These are phyloP conservation scores for Boletus bicolor DNA, from an alignment of 768 basidiomycete species.

Conservation along the genomic window DNA sequence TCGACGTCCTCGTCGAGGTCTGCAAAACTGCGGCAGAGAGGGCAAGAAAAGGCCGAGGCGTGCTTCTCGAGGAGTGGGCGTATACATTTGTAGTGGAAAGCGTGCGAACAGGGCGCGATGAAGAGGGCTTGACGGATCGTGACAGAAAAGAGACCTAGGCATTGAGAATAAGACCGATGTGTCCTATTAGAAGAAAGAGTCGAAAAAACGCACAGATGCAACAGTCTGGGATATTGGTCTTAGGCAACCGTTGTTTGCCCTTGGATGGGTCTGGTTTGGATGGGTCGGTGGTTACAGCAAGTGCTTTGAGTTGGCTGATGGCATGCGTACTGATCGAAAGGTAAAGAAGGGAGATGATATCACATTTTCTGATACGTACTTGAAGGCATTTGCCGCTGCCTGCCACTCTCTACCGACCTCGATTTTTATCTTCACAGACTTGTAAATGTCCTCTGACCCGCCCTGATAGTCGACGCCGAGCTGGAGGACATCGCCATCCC, in stretches of 20 bases:
- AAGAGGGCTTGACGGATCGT: conserved; percentile 95
- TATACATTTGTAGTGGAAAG: conserved; percentile 97
- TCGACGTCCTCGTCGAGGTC: conserved; percentile 97
- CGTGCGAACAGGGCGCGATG: conserved; percentile 96
- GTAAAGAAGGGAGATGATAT: neutral
- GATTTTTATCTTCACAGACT: conserved; percentile 93
- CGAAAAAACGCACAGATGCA: conserved; percentile 73
- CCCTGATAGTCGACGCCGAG: conserved; percentile 98
- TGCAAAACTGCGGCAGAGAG: conserved; percentile 91
- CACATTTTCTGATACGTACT: conserved; percentile 32
- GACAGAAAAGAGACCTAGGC: conserved; percentile 70
- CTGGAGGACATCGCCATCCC: conserved; percentile 93
- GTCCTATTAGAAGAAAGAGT: neutral
- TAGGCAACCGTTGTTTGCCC: conserved; percentile 30
- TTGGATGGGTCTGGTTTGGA: conserved; percentile 15
- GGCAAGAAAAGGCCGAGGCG: conserved; percentile 92
- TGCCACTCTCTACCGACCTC: conserved; percentile 94
- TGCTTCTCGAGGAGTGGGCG: conserved; percentile 86
- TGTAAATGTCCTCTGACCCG: conserved; percentile 94
- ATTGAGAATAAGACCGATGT: neutral
- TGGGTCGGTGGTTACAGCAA: conserved; percentile 43
- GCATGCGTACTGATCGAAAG: conserved; percentile 53
- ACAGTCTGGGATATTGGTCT: conserved; percentile 69
- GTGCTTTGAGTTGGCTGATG: conserved; percentile 76
- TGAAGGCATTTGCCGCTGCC: conserved; percentile 85